Conservation (phyloP, 768 basidiomycete species). For the Terana coerulea region DNA sequence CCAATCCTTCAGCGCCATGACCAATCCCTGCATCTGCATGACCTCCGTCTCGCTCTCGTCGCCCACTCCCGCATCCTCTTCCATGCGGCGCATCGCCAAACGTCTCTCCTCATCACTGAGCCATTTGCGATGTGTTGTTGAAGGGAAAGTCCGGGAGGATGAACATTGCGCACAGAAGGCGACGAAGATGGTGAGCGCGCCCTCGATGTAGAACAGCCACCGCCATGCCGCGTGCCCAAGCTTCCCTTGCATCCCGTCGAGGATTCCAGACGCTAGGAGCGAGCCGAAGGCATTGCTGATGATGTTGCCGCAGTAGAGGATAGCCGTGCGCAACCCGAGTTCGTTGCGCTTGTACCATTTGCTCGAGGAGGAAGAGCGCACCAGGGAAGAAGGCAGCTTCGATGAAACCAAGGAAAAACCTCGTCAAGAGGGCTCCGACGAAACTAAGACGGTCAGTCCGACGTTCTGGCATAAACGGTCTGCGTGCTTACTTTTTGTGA, state of each 20-base stretch:
- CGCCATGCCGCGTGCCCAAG: slow-evolving; percentile 69
- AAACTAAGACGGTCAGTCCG: slow-evolving; percentile 32
- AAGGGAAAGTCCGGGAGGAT: slow-evolving; percentile 72
- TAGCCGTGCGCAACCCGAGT: slow-evolving; percentile 63
- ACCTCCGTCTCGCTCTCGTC: slow-evolving; percentile 45
- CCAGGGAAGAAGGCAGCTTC: slow-evolving; percentile 69
- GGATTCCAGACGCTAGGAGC: slow-evolving; percentile 72
- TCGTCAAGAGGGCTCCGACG: slow-evolving; percentile 55
- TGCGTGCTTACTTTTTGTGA: slow-evolving; percentile 22
- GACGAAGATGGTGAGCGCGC: slow-evolving; percentile 50
- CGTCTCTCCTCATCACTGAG: slow-evolving; percentile 51
- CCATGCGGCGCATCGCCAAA: slow-evolving; percentile 57
- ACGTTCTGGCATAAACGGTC: neutral
- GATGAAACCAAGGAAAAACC: slow-evolving; percentile 70
- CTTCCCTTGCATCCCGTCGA: slow-evolving; percentile 65
- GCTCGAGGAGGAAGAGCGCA: slow-evolving; percentile 56
- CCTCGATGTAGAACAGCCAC: slow-evolving; percentile 70
- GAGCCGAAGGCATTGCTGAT: slow-evolving; percentile 82
- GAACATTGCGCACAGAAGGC: slow-evolving; percentile 54
- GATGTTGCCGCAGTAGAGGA: slow-evolving; percentile 69
- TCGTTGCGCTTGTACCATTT: slow-evolving; percentile 75
- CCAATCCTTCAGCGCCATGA: slow-evolving; percentile 69
- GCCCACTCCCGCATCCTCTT: slow-evolving; percentile 56
- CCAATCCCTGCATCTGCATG: slow-evolving; percentile 40
- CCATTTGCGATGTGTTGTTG: slow-evolving; percentile 48